Evolutionary conservation across 1,284 basidiomycete genomes (phyloP).

Genomic region (Cystobasidium pallidum): DNA sequence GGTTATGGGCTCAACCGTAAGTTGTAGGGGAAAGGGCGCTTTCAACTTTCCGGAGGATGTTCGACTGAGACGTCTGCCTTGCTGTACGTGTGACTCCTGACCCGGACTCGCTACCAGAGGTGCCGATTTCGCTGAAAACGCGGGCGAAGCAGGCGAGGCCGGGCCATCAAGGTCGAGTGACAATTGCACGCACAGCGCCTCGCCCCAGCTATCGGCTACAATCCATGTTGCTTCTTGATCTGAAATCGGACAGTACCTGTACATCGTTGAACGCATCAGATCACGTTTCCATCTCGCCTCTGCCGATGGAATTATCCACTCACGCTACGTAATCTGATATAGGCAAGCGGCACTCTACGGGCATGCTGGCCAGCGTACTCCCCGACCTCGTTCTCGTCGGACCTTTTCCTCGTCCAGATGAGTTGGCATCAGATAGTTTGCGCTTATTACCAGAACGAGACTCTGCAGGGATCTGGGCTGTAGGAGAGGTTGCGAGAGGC

Average conservation of each 20-base stretch:
- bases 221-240: slow-evolving; percentile 58
- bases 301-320: not conserved
- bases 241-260: slow-evolving; percentile 14
- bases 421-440: slow-evolving; percentile 36
- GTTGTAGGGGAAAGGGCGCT: not conserved
- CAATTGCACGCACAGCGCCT: slow-evolving; percentile 68
- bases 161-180: slow-evolving; percentile 59
- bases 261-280: not conserved
- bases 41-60: slow-evolving; percentile 21
- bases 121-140: not conserved
- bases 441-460: slow-evolving; percentile 26
- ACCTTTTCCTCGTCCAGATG: slow-evolving; percentile 38
- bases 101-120: slow-evolving; percentile 6
- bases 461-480: not conserved
- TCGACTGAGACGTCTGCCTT: slow-evolving; percentile 3
- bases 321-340: slow-evolving; percentile 33
- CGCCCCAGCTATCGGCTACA: slow-evolving; percentile 77
- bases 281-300: not conserved
- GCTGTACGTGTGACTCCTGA: not conserved
- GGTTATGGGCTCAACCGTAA: slow-evolving; percentile 64
- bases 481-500: slow-evolving; percentile 15
- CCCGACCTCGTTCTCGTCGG: not conserved
- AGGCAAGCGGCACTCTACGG: slow-evolving; percentile 31
- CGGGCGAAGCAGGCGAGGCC: slow-evolving; percentile 26
- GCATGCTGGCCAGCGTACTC: not conserved